phyloP scores from a whole-genome alignment of 331 rosid genomes.

The Pyrus hybrid region DNA sequence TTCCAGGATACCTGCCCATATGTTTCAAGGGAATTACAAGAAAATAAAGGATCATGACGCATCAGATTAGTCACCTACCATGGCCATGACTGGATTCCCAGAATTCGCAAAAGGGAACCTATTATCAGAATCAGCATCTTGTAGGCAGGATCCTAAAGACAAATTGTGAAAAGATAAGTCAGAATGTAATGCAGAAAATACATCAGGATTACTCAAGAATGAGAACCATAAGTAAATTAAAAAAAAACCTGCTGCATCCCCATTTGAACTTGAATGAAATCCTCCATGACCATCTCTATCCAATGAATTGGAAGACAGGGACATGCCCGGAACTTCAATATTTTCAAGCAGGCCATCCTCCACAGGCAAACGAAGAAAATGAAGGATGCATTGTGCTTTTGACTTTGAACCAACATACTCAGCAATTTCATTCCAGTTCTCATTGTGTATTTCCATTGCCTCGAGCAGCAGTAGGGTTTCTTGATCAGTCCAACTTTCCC shows the following conservation, averaged over 20 bases:
- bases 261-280: slow-evolving; percentile 42
- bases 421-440: slow-evolving; percentile 95
- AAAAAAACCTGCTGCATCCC: slow-evolving; percentile 63
- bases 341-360: slow-evolving; percentile 89
- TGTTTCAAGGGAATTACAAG: not conserved
- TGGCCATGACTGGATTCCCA: slow-evolving; percentile 95
- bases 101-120: slow-evolving; percentile 91
- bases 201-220: not conserved
- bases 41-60: not conserved
- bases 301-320: slow-evolving; percentile 39
- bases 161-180: not conserved
- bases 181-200: slow-evolving; percentile 26
- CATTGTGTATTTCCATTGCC: slow-evolving; percentile 85
- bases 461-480: slow-evolving; percentile 87
- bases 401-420: slow-evolving; percentile 94
- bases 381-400: slow-evolving; percentile 96
- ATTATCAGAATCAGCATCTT: slow-evolving; percentile 44
- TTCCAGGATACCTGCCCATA: not conserved
- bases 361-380: slow-evolving; percentile 92
- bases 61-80: slow-evolving; percentile 56
- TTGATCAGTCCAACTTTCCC: slow-evolving; percentile 95
- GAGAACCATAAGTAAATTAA: slow-evolving; percentile 8
- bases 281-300: slow-evolving; percentile 43
- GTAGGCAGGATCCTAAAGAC: slow-evolving; percentile 44
- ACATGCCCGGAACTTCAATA: slow-evolving; percentile 63